Percentiles rank a stretch among this genome's conserved stretches.
Evolutionary conservation across 2,329 filamentous ascomycete genomes (phyloP).

Genomic region (Neopestalotiopsis clavispora): DNA sequence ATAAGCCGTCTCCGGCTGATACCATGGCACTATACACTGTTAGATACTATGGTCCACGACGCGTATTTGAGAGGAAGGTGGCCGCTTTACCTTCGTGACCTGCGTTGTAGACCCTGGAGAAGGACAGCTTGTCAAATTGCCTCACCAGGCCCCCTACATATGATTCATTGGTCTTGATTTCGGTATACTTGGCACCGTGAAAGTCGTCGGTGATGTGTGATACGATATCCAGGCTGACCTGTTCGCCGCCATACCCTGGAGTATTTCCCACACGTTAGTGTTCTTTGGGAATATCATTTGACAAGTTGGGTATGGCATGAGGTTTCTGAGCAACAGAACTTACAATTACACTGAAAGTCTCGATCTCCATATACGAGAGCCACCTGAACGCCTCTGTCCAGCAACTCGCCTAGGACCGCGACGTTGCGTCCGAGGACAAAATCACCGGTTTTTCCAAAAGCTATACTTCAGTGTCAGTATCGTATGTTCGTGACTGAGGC

Average conservation of each 20-base stretch:
- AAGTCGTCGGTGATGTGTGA: constrained; percentile 5
- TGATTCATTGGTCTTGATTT: constrained; percentile 12
- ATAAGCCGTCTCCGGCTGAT: constrained; percentile 17
- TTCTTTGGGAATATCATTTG: neutral
- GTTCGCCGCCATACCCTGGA: constrained; percentile 13
- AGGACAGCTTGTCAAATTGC: constrained; percentile 12
- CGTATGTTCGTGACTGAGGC: neutral
- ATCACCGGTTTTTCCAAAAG: neutral
- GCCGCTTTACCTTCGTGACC: constrained; percentile 10
- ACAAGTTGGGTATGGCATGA: neutral
- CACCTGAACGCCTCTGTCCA: constrained; percentile 10
- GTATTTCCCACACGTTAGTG: neutral
- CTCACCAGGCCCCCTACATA: constrained; percentile 14
- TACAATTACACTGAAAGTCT: constrained; percentile 17
- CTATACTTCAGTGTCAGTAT: constrained; percentile 5
- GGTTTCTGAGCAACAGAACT: neutral
- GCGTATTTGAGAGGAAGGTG: neutral
- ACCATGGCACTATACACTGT: constrained; percentile 7
- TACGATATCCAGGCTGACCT: constrained; percentile 10
- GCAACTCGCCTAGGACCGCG: constrained; percentile 11
- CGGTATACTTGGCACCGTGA: constrained; percentile 3
- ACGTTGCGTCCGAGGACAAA: constrained; percentile 13
- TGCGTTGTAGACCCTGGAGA: constrained; percentile 11
- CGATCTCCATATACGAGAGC: constrained; percentile 13
- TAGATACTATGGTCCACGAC: neutral